phyloP scores from a whole-genome alignment of 202 grass and related monocot species.

The Miscanthus sacchariflorus region DNA sequence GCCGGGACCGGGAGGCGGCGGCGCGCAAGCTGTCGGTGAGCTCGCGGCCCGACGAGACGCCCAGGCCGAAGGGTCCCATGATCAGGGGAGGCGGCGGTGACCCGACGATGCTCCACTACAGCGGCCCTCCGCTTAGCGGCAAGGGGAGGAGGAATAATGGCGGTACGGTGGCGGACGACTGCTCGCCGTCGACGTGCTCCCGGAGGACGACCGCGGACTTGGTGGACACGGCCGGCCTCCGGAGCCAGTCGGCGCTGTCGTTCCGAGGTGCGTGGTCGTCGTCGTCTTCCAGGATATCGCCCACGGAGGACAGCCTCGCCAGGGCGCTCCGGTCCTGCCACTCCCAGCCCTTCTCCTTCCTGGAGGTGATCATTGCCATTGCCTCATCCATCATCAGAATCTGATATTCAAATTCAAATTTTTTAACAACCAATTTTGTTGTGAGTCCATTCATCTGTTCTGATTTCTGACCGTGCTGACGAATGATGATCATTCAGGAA shows the following conservation, averaged over 20 bases:
- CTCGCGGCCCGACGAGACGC: constrained; percentile 47
- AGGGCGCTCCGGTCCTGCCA: constrained; percentile 87
- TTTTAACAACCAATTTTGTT: too few relatives aligned
- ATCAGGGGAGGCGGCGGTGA: background rate
- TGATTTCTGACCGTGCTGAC: too few relatives aligned
- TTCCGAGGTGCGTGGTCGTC: constrained; percentile 72
- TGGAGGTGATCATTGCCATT: constrained; percentile 52
- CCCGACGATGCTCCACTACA: constrained; percentile 47
- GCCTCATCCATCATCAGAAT: too few relatives aligned
- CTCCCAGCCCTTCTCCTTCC: constrained; percentile 84
- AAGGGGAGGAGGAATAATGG: constrained; percentile 28
- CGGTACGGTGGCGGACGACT: constrained; percentile 41
- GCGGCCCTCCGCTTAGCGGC: constrained; percentile 13
- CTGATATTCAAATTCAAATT: too few relatives aligned
- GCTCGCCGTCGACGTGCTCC: constrained; percentile 59
- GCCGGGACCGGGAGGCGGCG: constrained; percentile 25
- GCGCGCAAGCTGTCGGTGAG: constrained; percentile 38
- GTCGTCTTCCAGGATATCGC: constrained; percentile 87
- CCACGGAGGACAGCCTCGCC: constrained; percentile 78
- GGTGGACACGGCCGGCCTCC: constrained; percentile 10
- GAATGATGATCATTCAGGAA: constrained; percentile 39
- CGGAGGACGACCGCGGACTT: constrained; percentile 45
- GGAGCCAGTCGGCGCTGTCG: constrained; percentile 78
- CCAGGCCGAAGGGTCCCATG: constrained; percentile 15
- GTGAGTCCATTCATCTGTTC: too few relatives aligned